A percentile compares a stretch with the other conserved stretches of the same genome.
Conservation (phyloP, 257 asterid genomes). For the Przewalskia tangutica region DNA sequence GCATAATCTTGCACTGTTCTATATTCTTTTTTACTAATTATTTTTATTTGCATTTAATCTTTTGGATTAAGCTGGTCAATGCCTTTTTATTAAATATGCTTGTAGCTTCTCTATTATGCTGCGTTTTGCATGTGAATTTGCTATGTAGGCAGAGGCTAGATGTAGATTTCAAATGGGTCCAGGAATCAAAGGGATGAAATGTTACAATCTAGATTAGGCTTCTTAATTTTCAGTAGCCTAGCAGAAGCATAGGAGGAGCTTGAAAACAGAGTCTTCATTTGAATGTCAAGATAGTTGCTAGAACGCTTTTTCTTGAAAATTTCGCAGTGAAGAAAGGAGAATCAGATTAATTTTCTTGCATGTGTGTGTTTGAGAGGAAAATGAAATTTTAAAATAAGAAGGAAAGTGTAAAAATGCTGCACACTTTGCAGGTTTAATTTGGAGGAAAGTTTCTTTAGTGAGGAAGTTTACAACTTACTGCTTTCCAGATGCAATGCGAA, state of each 20-base stretch:
- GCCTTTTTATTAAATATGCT: not conserved
- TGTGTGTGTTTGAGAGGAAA: not conserved
- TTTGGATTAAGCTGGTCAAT: not conserved
- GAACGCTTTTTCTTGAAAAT: not conserved
- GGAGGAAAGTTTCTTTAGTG: not conserved
- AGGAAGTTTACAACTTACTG: not conserved
- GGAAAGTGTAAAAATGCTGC: not conserved
- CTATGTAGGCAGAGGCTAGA: not conserved
- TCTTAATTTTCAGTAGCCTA: not conserved
- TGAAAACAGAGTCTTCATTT: not conserved
- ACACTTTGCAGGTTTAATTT: not conserved
- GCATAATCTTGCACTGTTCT: not conserved
- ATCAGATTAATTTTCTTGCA: not conserved
- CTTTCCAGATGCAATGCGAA: not conserved
- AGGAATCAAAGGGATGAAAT: not conserved
- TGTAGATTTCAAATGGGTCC: not conserved
- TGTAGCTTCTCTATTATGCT: not conserved
- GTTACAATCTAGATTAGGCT: not conserved
- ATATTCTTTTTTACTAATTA: not conserved
- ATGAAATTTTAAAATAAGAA: not conserved
- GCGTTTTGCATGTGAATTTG: not conserved
- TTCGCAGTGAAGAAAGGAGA: not conserved
- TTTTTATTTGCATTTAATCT: not conserved
- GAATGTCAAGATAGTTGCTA: not conserved
- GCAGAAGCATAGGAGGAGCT: not conserved